Base-by-base conservation (phyloP, 768 basidiomycete species). In the Cubamyces lactineus region DNA sequence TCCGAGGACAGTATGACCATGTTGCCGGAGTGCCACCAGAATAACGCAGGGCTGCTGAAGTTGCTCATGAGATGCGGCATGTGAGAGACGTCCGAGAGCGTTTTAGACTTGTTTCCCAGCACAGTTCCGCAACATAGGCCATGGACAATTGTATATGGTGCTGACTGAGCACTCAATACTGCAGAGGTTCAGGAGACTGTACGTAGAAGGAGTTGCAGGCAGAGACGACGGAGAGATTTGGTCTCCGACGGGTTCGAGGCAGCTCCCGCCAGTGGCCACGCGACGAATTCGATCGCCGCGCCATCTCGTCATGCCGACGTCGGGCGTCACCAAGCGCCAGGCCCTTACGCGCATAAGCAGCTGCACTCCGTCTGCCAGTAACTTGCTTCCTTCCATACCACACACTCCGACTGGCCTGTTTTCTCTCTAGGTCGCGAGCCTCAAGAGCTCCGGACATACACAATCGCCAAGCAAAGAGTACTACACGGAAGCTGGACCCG, bases 251-350 rank as follows among this genome's bases (percentile, higher is more conserved):
- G n/a, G 28, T 24, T 11, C 23, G 12, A 15, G 40, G 53, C n/a
- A 24, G 11, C 12, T 45, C 41, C 41, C 34, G 34, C 34, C 34
- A 34, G 9, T 11, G 34, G 46, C 38, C n/a, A 38, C 57, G 30
- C 30, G 40, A 30, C 21, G 2, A 49, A 50, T 59, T 51, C 57
- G 49, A 59, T 51, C 57, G 57, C 49, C 57, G 57, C 57, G 28
- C 8, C 57, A 59, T 50, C 49, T 45, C 49, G 57, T 51, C 57
- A 59, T 59, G 57, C 57, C 57, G 57, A 59, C 49, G 8, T 23
- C 26, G n/a, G 39, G 57, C 57, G 48, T 41, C 45, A 57, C 47
- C n/a, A 41, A 24, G 52, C 53, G 26, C 46, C n/a, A 38, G n/a
- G 26, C 50, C 5, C 7, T 1, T 9, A 26, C 45, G 24, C 21